These are phyloP conservation scores for Ceriops tagal DNA, from an alignment of 345 rosid species.

Conservation along the genomic window DNA sequence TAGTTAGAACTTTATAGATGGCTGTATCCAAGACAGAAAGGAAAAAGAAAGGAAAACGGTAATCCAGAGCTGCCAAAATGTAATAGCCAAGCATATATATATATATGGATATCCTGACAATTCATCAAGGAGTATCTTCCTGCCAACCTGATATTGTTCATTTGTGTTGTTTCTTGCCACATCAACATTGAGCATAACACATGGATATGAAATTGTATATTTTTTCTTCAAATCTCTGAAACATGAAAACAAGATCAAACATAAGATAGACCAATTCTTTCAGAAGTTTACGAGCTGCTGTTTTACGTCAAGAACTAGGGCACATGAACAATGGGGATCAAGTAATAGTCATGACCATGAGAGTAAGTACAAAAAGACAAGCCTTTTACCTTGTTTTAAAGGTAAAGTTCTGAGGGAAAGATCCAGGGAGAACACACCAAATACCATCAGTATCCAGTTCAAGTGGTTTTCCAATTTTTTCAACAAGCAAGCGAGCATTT, in stretches of 20 bases:
- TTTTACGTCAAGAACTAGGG: background rate
- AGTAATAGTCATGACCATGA: background rate
- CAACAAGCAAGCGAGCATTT: constrained; percentile 89
- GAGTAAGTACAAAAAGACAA: constrained; percentile 2
- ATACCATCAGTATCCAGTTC: constrained; percentile 98
- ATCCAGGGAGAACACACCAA: constrained; percentile 94
- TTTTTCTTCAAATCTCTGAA: constrained; percentile 78
- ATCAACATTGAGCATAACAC: constrained; percentile 97
- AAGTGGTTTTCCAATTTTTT: constrained; percentile 96
- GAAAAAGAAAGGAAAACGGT: background rate
- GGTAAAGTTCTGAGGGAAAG: constrained; percentile 94
- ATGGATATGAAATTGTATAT: constrained; percentile 89
- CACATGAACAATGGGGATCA: background rate
- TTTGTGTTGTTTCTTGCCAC: constrained; percentile 89
- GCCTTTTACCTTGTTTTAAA: constrained; percentile 76
- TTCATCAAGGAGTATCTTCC: constrained; percentile 8
- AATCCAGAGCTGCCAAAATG: constrained; percentile 15
- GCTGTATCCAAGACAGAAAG: constrained; percentile 1
- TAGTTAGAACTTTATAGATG: constrained; percentile 19
- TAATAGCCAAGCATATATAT: background rate
- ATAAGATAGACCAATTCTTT: no score
- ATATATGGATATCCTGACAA: background rate
- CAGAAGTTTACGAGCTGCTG: background rate
- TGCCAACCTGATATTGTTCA: constrained; percentile 85
- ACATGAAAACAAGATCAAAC: background rate